phyloP scores from a whole-genome alignment of 2,329 filamentous ascomycete species.

The Orbilia blumenaviensis region DNA sequence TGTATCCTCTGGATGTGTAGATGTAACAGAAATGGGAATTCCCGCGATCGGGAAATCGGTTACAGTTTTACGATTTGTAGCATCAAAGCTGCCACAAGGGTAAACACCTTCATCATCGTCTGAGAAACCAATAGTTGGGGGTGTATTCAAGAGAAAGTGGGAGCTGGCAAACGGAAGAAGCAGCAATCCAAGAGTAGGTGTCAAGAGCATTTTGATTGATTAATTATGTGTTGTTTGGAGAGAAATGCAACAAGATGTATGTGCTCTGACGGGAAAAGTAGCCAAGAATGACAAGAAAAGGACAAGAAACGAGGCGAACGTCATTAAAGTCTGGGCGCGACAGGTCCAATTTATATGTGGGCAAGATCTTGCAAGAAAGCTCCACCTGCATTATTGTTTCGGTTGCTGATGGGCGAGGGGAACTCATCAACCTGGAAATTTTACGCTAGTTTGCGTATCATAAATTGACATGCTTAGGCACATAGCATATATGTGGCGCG shows the following conservation, averaged over 20 bases:
- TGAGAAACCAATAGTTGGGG: constrained; percentile 35
- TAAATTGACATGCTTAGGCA: no score
- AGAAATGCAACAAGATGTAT: constrained; percentile 5
- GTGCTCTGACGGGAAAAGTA: neutral
- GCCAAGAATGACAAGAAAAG: constrained; percentile 16
- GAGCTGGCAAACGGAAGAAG: constrained; percentile 19
- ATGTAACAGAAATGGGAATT: constrained; percentile 38
- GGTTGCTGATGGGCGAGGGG: no score
- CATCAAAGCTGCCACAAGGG: constrained; percentile 42
- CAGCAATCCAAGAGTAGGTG: constrained; percentile 1
- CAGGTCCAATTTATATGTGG: constrained; percentile 17
- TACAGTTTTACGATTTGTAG: constrained; percentile 14
- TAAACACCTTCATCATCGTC: constrained; percentile 36
- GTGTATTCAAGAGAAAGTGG: constrained; percentile 41
- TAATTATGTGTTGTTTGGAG: neutral
- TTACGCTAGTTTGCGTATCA: constrained; percentile 10
- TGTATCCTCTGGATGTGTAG: constrained; percentile 35
- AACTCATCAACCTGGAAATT: neutral
- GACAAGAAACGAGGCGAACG: constrained; percentile 10
- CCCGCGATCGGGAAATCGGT: constrained; percentile 37
- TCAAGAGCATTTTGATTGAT: constrained; percentile 27
- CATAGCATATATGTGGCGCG: neutral
- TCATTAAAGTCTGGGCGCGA: constrained; percentile 3
- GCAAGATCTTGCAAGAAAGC: neutral
- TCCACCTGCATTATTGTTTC: neutral